phyloP scores from a whole-genome alignment of 768 basidiomycete genomes.

The Coprinopsis sp. region DNA sequence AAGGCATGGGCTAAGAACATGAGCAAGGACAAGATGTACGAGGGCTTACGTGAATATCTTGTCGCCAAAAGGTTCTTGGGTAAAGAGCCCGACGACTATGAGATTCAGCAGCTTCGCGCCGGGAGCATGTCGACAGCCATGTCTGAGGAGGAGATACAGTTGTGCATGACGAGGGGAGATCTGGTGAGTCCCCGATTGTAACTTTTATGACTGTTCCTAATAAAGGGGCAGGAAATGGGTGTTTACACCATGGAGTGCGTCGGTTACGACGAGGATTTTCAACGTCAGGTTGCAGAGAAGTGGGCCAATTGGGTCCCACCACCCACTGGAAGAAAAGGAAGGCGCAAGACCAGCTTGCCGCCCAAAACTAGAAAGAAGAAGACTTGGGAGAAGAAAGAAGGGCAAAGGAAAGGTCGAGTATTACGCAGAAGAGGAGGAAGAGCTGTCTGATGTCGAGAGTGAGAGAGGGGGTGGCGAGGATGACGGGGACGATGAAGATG shows the following conservation, averaged over 20 bases:
- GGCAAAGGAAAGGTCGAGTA: neutral
- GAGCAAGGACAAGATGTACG: neutral
- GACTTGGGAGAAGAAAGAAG: neutral
- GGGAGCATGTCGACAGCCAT: neutral
- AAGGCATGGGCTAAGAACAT: neutral
- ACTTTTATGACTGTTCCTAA: neutral
- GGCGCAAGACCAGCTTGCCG: too few relatives aligned
- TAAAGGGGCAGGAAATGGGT: slow-evolving; percentile 6
- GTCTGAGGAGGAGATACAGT: slow-evolving; percentile 14
- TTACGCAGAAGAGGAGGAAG: neutral
- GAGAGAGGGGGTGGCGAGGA: neutral
- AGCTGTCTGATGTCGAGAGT: neutral
- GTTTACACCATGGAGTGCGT: slow-evolving; percentile 19
- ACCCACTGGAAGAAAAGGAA: too few relatives aligned
- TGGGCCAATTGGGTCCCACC: slow-evolving; percentile 9
- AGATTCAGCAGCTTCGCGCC: neutral
- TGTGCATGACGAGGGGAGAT: slow-evolving; percentile 11
- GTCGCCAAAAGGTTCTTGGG: too few relatives aligned
- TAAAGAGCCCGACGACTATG: neutral
- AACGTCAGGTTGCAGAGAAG: slow-evolving; percentile 9
- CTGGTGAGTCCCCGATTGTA: slow-evolving; percentile 10
- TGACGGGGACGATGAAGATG: neutral
- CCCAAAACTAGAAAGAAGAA: neutral
- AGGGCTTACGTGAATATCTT: too few relatives aligned
- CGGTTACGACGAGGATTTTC: slow-evolving; percentile 16